Evolutionary conservation across 1,284 basidiomycete genomes (phyloP).

Genomic region (Cronartium quercuum): DNA sequence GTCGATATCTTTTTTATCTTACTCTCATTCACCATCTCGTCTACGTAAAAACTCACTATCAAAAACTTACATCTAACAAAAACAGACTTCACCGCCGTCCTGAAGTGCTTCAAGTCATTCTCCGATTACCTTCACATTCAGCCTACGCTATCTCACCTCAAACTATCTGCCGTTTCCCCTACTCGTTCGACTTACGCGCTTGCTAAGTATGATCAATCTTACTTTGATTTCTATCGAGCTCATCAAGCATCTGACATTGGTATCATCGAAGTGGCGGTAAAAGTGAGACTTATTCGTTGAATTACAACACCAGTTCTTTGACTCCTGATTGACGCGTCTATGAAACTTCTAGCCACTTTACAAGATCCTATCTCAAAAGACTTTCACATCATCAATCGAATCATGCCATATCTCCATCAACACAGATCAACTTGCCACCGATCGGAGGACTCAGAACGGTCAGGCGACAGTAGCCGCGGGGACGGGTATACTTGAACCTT

Average conservation of each 20-base stretch:
- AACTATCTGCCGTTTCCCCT: conserved; percentile 31
- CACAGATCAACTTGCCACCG: conserved; percentile 1
- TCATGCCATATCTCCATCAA: conserved; percentile 28
- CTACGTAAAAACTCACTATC: neutral
- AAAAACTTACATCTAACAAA: neutral
- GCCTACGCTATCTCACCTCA: neutral
- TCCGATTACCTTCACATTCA: conserved; percentile 28
- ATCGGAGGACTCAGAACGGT: neutral
- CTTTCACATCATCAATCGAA: conserved; percentile 8
- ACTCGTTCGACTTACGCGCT: conserved; percentile 29
- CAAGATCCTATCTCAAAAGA: conserved; percentile 29
- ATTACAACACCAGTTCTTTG: neutral
- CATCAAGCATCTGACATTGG: conserved; percentile 11
- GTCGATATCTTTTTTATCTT: too few relatives aligned
- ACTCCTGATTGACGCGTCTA: neutral
- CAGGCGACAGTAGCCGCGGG: neutral
- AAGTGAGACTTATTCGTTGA: neutral
- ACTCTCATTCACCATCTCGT: neutral
- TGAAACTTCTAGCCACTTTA: conserved; percentile 10
- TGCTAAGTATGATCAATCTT: conserved; percentile 10
- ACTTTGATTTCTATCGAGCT: conserved; percentile 31
- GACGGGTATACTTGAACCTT: neutral
- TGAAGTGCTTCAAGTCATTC: conserved; percentile 29
- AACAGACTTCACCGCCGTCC: conserved; percentile 28
- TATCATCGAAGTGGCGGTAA: conserved; percentile 24